Evolutionary conservation across 306 rosid species (phyloP), one percentile per base, ranked within the genome.

Genomic region (Acmispon strigosus): DNA sequence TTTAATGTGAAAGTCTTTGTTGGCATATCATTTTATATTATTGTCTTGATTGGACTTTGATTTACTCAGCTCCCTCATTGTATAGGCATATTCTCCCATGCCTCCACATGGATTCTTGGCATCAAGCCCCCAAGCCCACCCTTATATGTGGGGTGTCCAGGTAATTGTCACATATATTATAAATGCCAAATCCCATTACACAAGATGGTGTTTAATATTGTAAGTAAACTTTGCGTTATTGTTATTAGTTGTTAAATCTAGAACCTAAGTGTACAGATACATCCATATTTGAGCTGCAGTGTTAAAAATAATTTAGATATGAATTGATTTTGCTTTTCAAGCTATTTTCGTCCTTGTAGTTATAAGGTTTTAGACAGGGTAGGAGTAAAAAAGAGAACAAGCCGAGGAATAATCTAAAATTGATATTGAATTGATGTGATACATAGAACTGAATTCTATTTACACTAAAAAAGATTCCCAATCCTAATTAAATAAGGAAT

Each of bases 121-220:
- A 29, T 89, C 97, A 62, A 91, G 88, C 74, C 99, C 96, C 58
- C 99, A 94, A 68, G 92, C 92, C 61, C 97, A 87, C 81, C 96
- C 99, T 43, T 94, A 94, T 81, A 86, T 94, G 97, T 90, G 99
- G 99, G 99, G 99, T 22, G 97, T 94, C 73, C 99, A 94, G 95
- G 99, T 93, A 81, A 68, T 42, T 47, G 6, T 20, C 49, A 7
- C 68, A 7, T 41, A 3, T 19, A 19, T n/a, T 62, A 39, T 41
- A 10, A 39, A 18, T 62, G 52, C 3, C 24, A 6, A 5, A 62
- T 62, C 14, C 4, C 18, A 34, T 58, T 58, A 56, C 72, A 13
- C 54, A 5, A 20, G 16, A 17, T 53, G 20, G 51, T 52, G 59
- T 59, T 9, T 47, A 56, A 70, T 45, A 6, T 34, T 12, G 11